phyloP scores from a whole-genome alignment of 2,329 filamentous ascomycete species.

The Microdochium paspali region DNA sequence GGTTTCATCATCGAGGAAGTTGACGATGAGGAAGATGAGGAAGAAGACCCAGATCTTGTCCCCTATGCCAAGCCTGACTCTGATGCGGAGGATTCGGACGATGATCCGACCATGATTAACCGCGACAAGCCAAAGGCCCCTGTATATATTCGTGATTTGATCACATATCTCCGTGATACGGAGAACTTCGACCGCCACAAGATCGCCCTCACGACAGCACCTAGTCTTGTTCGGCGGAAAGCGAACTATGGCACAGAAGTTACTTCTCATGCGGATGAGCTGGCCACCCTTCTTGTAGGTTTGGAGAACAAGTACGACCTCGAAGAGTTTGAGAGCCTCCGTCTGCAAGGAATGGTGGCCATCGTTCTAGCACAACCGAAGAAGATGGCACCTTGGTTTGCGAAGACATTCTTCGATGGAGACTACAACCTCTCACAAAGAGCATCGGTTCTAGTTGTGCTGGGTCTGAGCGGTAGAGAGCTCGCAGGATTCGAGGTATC shows the following conservation, averaged over 20 bases:
- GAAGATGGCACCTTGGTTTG: conserved; percentile 75
- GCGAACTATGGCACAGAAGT: conserved; percentile 83
- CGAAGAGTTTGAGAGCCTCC: conserved; percentile 64
- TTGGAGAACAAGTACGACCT: conserved; percentile 81
- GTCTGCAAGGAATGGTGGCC: conserved; percentile 73
- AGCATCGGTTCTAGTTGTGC: conserved; percentile 67
- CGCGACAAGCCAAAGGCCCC: conserved; percentile 76
- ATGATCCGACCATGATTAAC: conserved; percentile 80
- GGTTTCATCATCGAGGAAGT: conserved; percentile 58
- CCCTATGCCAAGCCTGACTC: conserved; percentile 81
- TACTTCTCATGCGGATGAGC: conserved; percentile 69
- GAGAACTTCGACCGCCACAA: conserved; percentile 81
- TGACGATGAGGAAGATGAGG: conserved; percentile 42
- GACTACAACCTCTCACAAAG: conserved; percentile 86
- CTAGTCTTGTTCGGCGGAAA: conserved; percentile 78
- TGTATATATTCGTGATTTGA: conserved; percentile 83
- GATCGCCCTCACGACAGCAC: conserved; percentile 67
- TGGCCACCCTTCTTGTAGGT: conserved; percentile 68
- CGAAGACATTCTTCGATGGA: conserved; percentile 78
- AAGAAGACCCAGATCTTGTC: conserved; percentile 58
- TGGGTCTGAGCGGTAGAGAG: conserved; percentile 77
- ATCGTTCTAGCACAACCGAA: conserved; percentile 67
- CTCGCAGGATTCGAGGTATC: conserved; percentile 66
- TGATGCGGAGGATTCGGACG: conserved; percentile 84
- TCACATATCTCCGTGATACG: conserved; percentile 67